A percentile compares a stretch with the other conserved stretches of the same genome.
Evolutionary conservation across 2,329 filamentous ascomycete species (phyloP).

Genomic region (Colletotrichum tofieldiae): DNA sequence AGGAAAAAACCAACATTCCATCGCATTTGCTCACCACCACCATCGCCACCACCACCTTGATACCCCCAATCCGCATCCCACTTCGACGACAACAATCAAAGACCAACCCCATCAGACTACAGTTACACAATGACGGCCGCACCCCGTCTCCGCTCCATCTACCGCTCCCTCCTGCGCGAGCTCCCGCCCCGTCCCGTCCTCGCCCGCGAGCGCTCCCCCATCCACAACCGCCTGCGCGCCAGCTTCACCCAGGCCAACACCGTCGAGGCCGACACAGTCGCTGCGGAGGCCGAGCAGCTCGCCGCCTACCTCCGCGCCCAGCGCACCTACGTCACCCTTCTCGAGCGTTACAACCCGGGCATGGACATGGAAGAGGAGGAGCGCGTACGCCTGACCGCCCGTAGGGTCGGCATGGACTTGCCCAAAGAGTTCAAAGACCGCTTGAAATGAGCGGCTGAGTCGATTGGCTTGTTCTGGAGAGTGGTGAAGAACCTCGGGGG

Average conservation of each 20-base stretch:
- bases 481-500: neutral
- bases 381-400: constrained; percentile 84
- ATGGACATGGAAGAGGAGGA: constrained; percentile 91
- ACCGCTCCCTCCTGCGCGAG: constrained; percentile 91
- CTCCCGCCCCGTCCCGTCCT: constrained; percentile 80
- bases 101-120: neutral
- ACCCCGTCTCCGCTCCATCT: constrained; percentile 77
- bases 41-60: neutral
- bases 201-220: constrained; percentile 72
- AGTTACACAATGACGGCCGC: constrained; percentile 52
- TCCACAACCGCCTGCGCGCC: constrained; percentile 79
- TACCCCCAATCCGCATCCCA: neutral
- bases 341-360: constrained; percentile 95
- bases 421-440: constrained; percentile 71
- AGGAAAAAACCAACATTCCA: neutral
- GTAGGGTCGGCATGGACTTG: constrained; percentile 92
- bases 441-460: constrained; percentile 16
- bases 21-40: neutral
- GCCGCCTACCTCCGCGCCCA: constrained; percentile 88
- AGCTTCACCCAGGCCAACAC: constrained; percentile 66
- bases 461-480: neutral
- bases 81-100: neutral
- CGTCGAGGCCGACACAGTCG: constrained; percentile 46
- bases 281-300: constrained; percentile 79
- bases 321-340: constrained; percentile 82